These are phyloP conservation scores for Filosporella fistucella DNA, from an alignment of 495 filamentous ascomycete species.

Conservation along the genomic window DNA sequence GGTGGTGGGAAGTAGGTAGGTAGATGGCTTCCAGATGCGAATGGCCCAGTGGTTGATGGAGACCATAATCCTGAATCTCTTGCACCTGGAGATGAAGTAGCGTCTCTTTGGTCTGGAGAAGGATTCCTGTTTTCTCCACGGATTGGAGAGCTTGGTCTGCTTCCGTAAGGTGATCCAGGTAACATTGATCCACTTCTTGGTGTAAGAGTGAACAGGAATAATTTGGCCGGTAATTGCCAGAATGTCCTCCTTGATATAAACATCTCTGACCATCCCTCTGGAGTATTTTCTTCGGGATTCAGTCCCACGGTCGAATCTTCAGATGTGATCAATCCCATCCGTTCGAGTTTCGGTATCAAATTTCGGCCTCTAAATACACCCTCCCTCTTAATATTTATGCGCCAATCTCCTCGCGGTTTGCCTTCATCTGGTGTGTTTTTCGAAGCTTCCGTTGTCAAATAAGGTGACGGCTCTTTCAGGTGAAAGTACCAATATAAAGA, in stretches of 20 bases:
- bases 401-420: constrained; percentile 81
- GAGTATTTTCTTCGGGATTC: constrained; percentile 52
- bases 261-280: constrained; percentile 71
- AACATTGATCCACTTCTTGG: constrained; percentile 50
- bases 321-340: constrained; percentile 80
- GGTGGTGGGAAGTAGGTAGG: constrained; percentile 88
- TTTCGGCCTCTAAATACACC: constrained; percentile 80
- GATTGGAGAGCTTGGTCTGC: constrained; percentile 32
- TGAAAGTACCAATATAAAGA: constrained; percentile 98
- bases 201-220: constrained; percentile 84
- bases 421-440: constrained; percentile 60
- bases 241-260: constrained; percentile 76
- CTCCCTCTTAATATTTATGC: constrained; percentile 76
- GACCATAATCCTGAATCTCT: constrained; percentile 16
- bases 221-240: constrained; percentile 85
- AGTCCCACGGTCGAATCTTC: constrained; percentile 73
- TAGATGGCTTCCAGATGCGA: constrained; percentile 72
- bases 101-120: constrained; percentile 18
- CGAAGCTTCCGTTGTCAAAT: constrained; percentile 56
- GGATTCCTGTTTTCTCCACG: constrained; percentile 13
- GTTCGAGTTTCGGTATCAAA: constrained; percentile 82
- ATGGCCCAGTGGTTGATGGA: constrained; percentile 53
- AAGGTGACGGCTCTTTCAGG: constrained; percentile 52
- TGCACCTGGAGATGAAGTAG: not conserved
- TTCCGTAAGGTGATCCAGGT: constrained; percentile 50